Conservation (phyloP, 176 grass and related monocot species). For the Coix lacrymajobi region DNA sequence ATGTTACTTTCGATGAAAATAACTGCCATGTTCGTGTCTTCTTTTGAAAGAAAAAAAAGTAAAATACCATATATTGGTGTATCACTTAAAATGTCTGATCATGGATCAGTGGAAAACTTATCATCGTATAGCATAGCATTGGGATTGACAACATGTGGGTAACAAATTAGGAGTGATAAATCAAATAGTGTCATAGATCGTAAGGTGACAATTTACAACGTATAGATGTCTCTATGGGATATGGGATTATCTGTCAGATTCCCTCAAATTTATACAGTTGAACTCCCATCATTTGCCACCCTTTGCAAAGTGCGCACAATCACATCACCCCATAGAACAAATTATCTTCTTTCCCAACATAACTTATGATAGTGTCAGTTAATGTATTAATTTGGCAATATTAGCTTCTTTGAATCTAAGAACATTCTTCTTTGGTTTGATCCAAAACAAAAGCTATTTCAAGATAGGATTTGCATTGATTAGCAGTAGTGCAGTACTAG, state of each 20-base stretch:
- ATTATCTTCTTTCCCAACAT: neutral
- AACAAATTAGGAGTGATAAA: neutral
- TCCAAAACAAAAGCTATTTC: neutral
- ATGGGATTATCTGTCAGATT: neutral
- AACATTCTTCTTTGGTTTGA: neutral
- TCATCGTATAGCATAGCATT: too few species aligned
- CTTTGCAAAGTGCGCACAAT: neutral
- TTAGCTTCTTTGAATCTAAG: neutral
- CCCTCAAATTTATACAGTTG: neutral
- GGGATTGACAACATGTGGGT: neutral
- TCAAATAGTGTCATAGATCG: neutral
- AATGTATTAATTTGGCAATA: neutral
- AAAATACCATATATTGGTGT: neutral
- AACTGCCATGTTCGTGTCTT: neutral
- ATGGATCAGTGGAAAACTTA: neutral
- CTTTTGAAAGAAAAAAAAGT: neutral
- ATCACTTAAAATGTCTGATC: neutral
- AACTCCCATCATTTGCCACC: neutral
- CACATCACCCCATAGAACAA: neutral
- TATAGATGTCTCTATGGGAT: neutral
- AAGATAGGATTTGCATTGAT: neutral
- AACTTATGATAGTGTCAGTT: neutral
- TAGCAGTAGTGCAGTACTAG: neutral
- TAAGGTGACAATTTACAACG: too few species aligned
- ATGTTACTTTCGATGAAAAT: neutral